Evolutionary conservation across 2,329 filamentous ascomycete genomes (phyloP), one percentile per base, ranked within the genome.

Genomic region (Beauveria caledonica): DNA sequence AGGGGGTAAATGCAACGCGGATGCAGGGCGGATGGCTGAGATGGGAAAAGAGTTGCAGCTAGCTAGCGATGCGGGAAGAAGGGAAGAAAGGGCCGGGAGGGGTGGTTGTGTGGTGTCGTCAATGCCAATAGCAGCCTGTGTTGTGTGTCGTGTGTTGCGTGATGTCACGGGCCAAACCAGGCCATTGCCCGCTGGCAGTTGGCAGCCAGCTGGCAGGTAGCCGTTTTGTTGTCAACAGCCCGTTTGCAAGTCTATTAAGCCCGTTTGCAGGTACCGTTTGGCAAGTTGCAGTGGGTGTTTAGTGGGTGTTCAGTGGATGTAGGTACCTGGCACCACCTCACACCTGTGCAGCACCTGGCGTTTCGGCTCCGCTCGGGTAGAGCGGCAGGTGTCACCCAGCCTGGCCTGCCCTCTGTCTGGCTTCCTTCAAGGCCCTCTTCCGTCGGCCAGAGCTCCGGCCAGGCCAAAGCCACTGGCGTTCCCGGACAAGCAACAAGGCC

Each of bases 281-380:
- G 11, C 40, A 11, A 23, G 25, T 46, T 45, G 5, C 40, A 45
- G 52, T 29, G 17, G 39, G 0, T 27, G 42, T 17, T 54, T 39
- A 36, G 49, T 36, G 17, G 23, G 21, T n/a, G 48, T 11, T 42
- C n/a, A 23, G 33, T 23, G 50, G 33, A 10, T 1, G 9, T 15
- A 23, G 17, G 27, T 17, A 10, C 42, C 27, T 46, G 15, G 42
- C 46, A 17, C 52, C 8, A n/a, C 27, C n/a, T n/a, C n/a, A n/a
- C n/a, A n/a, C n/a, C 19, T 19, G 40, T n/a, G 21, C 45, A 39
- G 11, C 25, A 39, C 42, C 25, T 51, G 56, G 46, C 33, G 46
- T 27, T 19, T 42, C 39, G 48, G 48, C 57, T 52, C 57, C 57
- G 49, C 57, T 27, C 57, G 57, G 48, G 15, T 59, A 52, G 23